phyloP scores from a whole-genome alignment of 345 rosid species.

The Salix caprea region DNA sequence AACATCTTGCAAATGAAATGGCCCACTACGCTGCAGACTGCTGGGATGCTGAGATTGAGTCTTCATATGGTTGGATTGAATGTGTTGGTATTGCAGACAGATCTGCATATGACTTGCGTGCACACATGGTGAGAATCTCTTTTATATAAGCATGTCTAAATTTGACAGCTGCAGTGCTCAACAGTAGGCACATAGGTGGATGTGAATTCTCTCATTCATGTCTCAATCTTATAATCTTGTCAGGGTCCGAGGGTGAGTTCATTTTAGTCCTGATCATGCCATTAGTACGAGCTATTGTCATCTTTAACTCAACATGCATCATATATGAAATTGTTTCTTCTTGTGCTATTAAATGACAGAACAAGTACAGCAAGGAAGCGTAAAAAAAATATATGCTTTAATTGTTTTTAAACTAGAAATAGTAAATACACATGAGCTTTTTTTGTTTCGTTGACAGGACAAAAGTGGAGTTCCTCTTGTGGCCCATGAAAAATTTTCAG shows the following conservation, averaged over 20 bases:
- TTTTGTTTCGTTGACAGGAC: slow-evolving; percentile 43
- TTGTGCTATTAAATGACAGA: background rate
- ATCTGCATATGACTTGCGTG: slow-evolving; percentile 81
- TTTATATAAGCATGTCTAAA: background rate
- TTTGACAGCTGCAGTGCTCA: background rate
- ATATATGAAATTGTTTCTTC: background rate
- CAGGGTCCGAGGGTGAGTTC: background rate
- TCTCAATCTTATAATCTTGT: background rate
- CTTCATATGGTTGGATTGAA: slow-evolving; percentile 94
- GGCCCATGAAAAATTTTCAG: slow-evolving; percentile 77
- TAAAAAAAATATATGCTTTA: background rate
- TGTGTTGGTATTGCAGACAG: slow-evolving; percentile 99
- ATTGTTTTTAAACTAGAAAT: background rate
- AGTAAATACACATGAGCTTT: background rate
- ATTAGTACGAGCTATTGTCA: background rate
- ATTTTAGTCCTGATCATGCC: background rate
- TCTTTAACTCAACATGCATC: background rate
- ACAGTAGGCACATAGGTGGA: background rate
- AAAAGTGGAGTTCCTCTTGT: slow-evolving; percentile 78
- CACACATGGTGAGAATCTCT: slow-evolving; percentile 61
- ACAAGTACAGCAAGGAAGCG: background rate
- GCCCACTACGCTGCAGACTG: slow-evolving; percentile 98
- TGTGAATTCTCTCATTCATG: background rate
- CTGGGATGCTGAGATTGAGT: slow-evolving; percentile 98
- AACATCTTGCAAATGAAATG: slow-evolving; percentile 97